Conservation (phyloP, 2,329 filamentous ascomycete species). For the Xylariales sp. region DNA sequence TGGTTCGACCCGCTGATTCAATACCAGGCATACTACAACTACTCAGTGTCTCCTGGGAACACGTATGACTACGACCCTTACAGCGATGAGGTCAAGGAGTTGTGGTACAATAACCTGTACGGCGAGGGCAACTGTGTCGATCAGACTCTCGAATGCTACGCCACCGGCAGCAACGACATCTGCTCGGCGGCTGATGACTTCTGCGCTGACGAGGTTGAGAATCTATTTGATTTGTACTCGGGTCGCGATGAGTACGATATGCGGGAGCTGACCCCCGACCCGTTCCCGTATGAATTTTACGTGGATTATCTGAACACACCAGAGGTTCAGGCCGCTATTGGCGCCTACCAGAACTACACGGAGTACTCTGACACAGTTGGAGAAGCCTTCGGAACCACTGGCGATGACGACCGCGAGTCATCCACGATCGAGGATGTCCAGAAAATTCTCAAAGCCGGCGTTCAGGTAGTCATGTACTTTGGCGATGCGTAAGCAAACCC, state of each 20-base stretch:
- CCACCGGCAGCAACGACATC: slow-evolving; percentile 42
- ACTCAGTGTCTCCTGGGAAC: slow-evolving; percentile 49
- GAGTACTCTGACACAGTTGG: slow-evolving; percentile 37
- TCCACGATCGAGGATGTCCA: slow-evolving; percentile 19
- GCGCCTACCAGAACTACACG: slow-evolving; percentile 56
- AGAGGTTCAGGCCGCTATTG: slow-evolving; percentile 49
- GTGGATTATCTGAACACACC: slow-evolving; percentile 52
- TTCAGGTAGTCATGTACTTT: slow-evolving; percentile 20
- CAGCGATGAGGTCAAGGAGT: slow-evolving; percentile 41
- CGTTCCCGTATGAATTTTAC: slow-evolving; percentile 54
- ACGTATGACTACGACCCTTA: slow-evolving; percentile 51
- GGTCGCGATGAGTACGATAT: slow-evolving; percentile 57
- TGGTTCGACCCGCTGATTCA: slow-evolving; percentile 53
- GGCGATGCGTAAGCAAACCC: slow-evolving; percentile 19
- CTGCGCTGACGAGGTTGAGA: slow-evolving; percentile 49
- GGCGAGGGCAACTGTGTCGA: slow-evolving; percentile 58
- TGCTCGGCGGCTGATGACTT: slow-evolving; percentile 52
- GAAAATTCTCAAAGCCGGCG: slow-evolving; percentile 13
- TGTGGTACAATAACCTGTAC: slow-evolving; percentile 57
- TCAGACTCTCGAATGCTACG: slow-evolving; percentile 48
- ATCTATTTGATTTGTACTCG: slow-evolving; percentile 43
- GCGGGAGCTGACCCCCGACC: slow-evolving; percentile 48
- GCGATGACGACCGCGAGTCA: slow-evolving; percentile 38
- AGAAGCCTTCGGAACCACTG: slow-evolving; percentile 49
- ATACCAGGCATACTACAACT: slow-evolving; percentile 55